These are phyloP conservation scores for Nigrograna mackinnonii DNA, from an alignment of 2,329 filamentous ascomycete genomes.

Conservation along the genomic window DNA sequence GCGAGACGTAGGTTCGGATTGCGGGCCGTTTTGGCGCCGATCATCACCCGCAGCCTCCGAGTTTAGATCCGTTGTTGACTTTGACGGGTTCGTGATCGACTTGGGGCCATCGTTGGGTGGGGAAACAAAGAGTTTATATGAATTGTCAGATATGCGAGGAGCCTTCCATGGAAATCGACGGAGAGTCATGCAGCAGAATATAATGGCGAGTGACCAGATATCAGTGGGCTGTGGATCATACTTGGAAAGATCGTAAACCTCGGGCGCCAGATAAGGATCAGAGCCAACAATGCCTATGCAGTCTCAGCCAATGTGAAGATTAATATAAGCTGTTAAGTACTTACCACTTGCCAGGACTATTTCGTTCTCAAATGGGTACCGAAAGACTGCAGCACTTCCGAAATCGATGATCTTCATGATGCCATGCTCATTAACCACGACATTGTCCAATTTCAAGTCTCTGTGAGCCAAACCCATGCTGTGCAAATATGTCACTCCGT, in stretches of 20 bases:
- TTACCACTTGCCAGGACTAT: conserved; percentile 79
- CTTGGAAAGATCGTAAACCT: conserved; percentile 91
- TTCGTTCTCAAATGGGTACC: conserved; percentile 94
- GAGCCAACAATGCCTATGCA: conserved; percentile 74
- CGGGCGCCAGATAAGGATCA: conserved; percentile 93
- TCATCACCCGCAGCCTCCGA: conserved; percentile 41
- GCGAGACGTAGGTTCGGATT: conserved; percentile 47
- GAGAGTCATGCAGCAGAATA: conserved; percentile 98
- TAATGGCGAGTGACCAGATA: conserved; percentile 97
- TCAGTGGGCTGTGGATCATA: conserved; percentile 95
- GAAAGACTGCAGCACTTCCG: conserved; percentile 94
- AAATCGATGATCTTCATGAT: conserved; percentile 99
- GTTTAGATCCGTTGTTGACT: conserved; percentile 40
- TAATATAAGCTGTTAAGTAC: conserved; percentile 29
- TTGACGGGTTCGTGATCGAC: conserved; percentile 34
- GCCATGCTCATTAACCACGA: conserved; percentile 92
- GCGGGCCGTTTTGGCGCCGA: conserved; percentile 24
- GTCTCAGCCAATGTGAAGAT: conserved; percentile 16
- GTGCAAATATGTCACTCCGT: conserved; percentile 91
- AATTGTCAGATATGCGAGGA: conserved; percentile 88
- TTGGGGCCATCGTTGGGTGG: conserved; percentile 64
- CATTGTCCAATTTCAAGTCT: conserved; percentile 95
- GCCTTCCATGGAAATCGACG: conserved; percentile 97
- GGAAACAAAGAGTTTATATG: conserved; percentile 89
- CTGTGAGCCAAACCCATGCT: conserved; percentile 93